These are phyloP conservation scores for Euphorbia celastroides DNA, from an alignment of 441 rosid species.

Conservation along the genomic window DNA sequence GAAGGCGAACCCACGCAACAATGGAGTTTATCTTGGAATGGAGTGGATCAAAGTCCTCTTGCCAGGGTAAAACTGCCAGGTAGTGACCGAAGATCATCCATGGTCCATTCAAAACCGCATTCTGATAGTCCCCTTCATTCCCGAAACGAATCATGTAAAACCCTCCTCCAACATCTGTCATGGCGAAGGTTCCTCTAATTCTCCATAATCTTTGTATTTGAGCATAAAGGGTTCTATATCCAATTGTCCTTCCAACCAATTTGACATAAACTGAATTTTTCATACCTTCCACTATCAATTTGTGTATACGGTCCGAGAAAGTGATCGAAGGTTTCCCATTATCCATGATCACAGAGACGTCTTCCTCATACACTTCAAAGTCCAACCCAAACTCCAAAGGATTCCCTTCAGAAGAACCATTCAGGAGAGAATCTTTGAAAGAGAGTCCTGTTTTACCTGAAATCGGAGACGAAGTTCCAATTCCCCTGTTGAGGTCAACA, in stretches of 20 bases:
- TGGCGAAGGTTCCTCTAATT: not conserved
- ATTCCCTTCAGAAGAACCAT: too few species aligned
- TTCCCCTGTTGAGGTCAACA: too few species aligned
- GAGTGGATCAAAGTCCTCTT: not conserved
- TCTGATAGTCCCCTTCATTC: not conserved
- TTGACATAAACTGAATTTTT: not conserved
- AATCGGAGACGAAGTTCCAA: too few species aligned
- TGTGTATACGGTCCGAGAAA: not conserved
- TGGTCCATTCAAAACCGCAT: not conserved
- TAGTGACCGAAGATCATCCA: not conserved
- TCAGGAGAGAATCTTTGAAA: too few species aligned
- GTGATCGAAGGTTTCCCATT: not conserved
- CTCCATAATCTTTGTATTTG: not conserved
- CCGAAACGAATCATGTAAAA: not conserved
- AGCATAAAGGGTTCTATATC: not conserved
- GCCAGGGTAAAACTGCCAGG: not conserved
- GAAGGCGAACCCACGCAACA: not conserved
- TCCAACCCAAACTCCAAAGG: too few species aligned
- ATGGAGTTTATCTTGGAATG: too few species aligned
- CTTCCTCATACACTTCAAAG: not conserved
- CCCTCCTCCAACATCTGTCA: not conserved
- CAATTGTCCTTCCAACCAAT: not conserved
- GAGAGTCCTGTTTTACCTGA: too few species aligned
- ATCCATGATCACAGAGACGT: not conserved
- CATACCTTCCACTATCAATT: not conserved